Base-by-base conservation (phyloP, 148 eudicot species). In the Dysphania ambrosioides region DNA sequence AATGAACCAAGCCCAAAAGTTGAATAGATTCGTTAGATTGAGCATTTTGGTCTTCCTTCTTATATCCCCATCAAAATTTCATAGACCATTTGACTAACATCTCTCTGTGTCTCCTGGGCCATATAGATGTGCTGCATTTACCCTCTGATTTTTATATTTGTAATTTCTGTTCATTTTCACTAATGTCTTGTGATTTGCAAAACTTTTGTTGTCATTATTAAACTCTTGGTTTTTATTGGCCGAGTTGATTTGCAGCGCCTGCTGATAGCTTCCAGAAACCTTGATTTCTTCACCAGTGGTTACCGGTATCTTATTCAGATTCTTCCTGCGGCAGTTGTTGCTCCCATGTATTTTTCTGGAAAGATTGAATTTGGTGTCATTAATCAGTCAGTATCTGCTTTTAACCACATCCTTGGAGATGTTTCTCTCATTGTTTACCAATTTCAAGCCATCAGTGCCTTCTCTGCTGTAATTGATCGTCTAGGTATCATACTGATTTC, bases 331-430 rank as follows among this genome's bases (percentile, higher is more conserved):
- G 98, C 98, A 58, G 97, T 94, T 75, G 89, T 94, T 83, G 98
- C 98, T 35, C 98, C 98, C 66, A 86, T 94, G 98, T 94, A 83
- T 74, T 94, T 94, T 81, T 86, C 98, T 38, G 98, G 98, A 70
- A 94, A 94, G 86, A 92, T 94, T 75, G 98, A 94, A 78, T 94
- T 94, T 84, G 98, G 98, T 21, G 98, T 94, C 74, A 94, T 94
- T 72, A 94, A 92, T 77, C 98, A 94, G 73, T 94, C 97, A 44
- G 93, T 90, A 35, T 94, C 98, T 62, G 98, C 98, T 42, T 94
- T 94, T 70, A 94, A 92, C 78, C 98, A 94, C 85, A 93, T 93
- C 69, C 97, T 94, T 84, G 98, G 98, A 79, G 98, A 94, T 85
- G 86, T 94, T 77, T 92, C 98, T 72, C 93, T 94, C 79, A 86